Evolutionary conservation across 176 grass and related monocot genomes (phyloP), one percentile per base, ranked within the genome.

Genomic region (Canna indica): DNA sequence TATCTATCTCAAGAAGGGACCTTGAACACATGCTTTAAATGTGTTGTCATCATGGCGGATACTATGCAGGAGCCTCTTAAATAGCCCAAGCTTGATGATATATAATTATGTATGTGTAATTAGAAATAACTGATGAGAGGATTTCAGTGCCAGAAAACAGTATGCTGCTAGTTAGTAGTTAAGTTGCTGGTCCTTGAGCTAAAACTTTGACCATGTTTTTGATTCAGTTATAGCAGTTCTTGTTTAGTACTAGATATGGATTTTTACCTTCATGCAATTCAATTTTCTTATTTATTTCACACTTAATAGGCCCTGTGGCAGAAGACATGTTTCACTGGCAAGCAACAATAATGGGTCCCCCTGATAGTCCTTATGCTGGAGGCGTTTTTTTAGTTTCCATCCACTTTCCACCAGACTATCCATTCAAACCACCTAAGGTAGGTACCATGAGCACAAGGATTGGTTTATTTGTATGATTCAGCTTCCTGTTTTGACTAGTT

Each of bases 271-370:
- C 22, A 1, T 54, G 8, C 17, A 54, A 20, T 54, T 25, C 22
- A n/a, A 7, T n/a, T 54, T 54, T 7, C 3, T n/a, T 6, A 54
- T 24, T 54, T 20, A 20, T 24, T 54, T 54, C n/a, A 7, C n/a
- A 6, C 50, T 54, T 54, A 54, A 54, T n/a, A 86, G 84, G 84
- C 18, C 84, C 84, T 0, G 75, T 79, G 28, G 84, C 75, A 25
- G 79, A 86, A 75, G 84, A 86, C 69, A 86, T 86, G 84, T 86
- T 86, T 74, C 84, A 86, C 30, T 86, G 80, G 80, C 80, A 82
- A 57, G 80, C 84, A 68, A 79, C 80, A 10, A 72, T 82, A 36
- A 79, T 86, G 80, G 80, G 84, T 57, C 84, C 84, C 38, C 60
- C 84, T 41, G 84, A 86, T 52, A 86, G 80, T 38, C 84, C 84